A percentile compares a stretch with the other conserved stretches of the same genome.
Evolutionary conservation across 768 basidiomycete species (phyloP).

Genomic region (Russula virescens): DNA sequence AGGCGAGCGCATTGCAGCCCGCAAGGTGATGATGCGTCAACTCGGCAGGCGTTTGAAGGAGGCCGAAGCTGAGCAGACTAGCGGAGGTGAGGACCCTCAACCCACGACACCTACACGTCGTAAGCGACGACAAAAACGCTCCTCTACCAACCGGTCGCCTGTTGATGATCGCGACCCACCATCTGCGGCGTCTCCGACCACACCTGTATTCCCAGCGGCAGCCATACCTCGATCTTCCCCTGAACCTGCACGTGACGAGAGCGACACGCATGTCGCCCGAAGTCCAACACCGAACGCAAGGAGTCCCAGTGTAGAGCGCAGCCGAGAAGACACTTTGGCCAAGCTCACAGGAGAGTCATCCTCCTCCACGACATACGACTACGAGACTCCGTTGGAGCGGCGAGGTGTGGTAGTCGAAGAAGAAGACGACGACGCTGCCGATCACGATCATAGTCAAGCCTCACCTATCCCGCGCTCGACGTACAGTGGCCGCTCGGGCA

Average conservation of each 20-base stretch:
- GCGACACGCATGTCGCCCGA: slow-evolving; percentile 6
- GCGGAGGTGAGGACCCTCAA: slow-evolving; percentile 48
- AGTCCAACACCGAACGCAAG: slow-evolving; percentile 22
- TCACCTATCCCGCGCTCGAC: slow-evolving; percentile 37
- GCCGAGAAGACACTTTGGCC: slow-evolving; percentile 21
- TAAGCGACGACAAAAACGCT: slow-evolving; percentile 23
- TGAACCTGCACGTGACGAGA: slow-evolving; percentile 17
- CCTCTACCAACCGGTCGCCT: slow-evolving; percentile 23
- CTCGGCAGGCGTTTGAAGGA: slow-evolving; percentile 56
- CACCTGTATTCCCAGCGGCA: slow-evolving; percentile 19
- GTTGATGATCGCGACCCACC: slow-evolving; percentile 31
- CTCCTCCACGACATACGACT: slow-evolving; percentile 12
- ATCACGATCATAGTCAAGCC: slow-evolving; percentile 26
- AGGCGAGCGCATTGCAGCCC: slow-evolving; percentile 69
- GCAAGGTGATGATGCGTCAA: slow-evolving; percentile 59
- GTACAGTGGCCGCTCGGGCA: slow-evolving; percentile 41
- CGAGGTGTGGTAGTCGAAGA: slow-evolving; percentile 24
- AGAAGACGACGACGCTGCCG: slow-evolving; percentile 23
- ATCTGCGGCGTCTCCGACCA: slow-evolving; percentile 25
- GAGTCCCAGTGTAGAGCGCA: slow-evolving; percentile 24
- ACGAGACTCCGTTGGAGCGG: slow-evolving; percentile 18
- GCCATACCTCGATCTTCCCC: slow-evolving; percentile 13
- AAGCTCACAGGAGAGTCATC: slow-evolving; percentile 20
- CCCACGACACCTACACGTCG: slow-evolving; percentile 16
- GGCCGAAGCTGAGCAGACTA: slow-evolving; percentile 56